Evolutionary conservation across 768 basidiomycete species (phyloP).

Genomic region (Xanthoconium purpureum): DNA sequence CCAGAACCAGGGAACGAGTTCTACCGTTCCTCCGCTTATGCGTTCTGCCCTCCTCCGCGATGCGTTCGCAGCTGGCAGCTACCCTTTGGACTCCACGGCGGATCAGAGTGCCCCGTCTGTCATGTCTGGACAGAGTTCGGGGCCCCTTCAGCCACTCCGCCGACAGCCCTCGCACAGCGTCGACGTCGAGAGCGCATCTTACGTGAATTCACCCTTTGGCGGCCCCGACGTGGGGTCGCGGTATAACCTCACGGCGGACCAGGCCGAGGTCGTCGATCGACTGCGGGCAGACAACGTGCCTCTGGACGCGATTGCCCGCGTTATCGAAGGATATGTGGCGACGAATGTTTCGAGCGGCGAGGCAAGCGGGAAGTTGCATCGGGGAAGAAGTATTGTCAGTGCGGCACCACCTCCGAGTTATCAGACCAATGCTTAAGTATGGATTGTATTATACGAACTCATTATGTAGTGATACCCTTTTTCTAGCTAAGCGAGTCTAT

Average conservation of each 20-base stretch:
- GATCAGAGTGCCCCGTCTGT: background rate
- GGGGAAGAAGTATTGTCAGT: constrained; percentile 1
- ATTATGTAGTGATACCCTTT: no score
- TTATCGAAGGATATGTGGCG: constrained; percentile 10
- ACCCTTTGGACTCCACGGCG: background rate
- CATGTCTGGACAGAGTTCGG: background rate
- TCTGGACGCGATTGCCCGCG: constrained; percentile 11
- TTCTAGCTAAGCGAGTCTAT: no score
- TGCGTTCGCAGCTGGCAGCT: constrained; percentile 1
- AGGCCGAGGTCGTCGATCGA: constrained; percentile 11
- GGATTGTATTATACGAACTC: no score
- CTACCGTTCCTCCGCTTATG: background rate
- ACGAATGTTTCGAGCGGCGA: background rate
- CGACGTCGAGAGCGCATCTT: background rate
- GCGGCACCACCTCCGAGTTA: constrained; percentile 20
- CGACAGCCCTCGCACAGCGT: background rate
- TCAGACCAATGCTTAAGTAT: constrained; percentile 2
- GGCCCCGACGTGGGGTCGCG: background rate
- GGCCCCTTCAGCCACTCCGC: constrained; percentile 3
- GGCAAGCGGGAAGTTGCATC: background rate
- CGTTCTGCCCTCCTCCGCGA: constrained; percentile 16
- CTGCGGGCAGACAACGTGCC: constrained; percentile 11
- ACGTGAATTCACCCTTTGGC: background rate
- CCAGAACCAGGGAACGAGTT: background rate
- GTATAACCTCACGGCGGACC: constrained; percentile 10